Percentiles rank a stretch among this genome's conserved stretches.
Evolutionary conservation across 2,329 filamentous ascomycete species (phyloP).

Genomic region (Scedosporium aurantiacum): DNA sequence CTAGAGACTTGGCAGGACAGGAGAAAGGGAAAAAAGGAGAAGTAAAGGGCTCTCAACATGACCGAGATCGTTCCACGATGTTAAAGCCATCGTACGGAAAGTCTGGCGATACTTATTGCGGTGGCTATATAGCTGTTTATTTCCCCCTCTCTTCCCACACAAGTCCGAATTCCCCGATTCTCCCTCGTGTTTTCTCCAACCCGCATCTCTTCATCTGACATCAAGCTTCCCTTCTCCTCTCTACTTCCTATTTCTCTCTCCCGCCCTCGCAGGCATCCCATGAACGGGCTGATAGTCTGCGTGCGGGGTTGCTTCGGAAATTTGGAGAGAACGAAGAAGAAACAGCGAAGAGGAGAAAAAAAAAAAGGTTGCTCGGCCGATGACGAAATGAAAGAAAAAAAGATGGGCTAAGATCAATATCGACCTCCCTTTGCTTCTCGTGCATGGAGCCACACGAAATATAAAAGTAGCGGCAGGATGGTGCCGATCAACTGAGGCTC

Average conservation of each 20-base stretch:
- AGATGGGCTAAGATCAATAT: background rate
- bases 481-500: background rate
- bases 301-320: background rate
- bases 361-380: background rate
- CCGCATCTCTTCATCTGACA: background rate
- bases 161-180: background rate
- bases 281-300: background rate
- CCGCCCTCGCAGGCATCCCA: background rate
- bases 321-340: background rate
- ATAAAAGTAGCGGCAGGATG: background rate
- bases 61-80: background rate
- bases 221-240: background rate
- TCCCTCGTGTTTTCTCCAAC: background rate
- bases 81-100: background rate
- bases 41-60: background rate
- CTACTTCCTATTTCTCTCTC: background rate
- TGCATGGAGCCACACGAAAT: background rate
- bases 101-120: conserved; percentile 4
- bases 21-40: background rate
- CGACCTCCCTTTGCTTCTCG: background rate
- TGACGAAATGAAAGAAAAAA: background rate
- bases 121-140: background rate
- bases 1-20: background rate
- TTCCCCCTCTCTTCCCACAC: background rate
- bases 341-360: background rate